These are phyloP conservation scores for Candida sanyaensis DNA, from an alignment of 1,139 yeast species.

Conservation along the genomic window DNA sequence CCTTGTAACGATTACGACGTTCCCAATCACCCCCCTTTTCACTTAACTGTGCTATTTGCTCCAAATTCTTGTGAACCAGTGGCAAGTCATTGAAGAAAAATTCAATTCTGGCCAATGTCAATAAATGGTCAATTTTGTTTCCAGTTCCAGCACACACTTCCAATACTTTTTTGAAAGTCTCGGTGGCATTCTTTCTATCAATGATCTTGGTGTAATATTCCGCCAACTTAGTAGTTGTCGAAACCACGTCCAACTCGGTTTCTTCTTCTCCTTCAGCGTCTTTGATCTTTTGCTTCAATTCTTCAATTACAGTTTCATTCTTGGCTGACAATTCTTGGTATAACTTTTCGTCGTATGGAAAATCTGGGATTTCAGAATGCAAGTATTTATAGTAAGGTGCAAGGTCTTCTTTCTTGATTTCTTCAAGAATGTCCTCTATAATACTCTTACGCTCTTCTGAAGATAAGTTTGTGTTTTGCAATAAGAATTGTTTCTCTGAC, in stretches of 20 bases:
- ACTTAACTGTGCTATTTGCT: slow-evolving; percentile 69
- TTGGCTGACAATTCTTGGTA: slow-evolving; percentile 51
- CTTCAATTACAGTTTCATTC: slow-evolving; percentile 58
- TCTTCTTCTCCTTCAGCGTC: slow-evolving; percentile 87
- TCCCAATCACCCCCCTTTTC: slow-evolving; percentile 99
- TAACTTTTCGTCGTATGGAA: slow-evolving; percentile 59
- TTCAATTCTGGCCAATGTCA: slow-evolving; percentile 83
- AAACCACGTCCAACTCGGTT: slow-evolving; percentile 81
- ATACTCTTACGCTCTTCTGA: slow-evolving; percentile 37
- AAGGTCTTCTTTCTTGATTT: slow-evolving; percentile 62
- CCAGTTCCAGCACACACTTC: slow-evolving; percentile 87
- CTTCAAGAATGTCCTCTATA: slow-evolving; percentile 47
- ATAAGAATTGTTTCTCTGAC: slow-evolving; percentile 73
- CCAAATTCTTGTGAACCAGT: slow-evolving; percentile 72
- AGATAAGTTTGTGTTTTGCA: slow-evolving; percentile 37
- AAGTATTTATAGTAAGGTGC: slow-evolving; percentile 86
- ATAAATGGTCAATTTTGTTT: slow-evolving; percentile 79
- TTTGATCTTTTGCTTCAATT: slow-evolving; percentile 62
- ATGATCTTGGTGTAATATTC: slow-evolving; percentile 87
- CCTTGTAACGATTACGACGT: slow-evolving; percentile 90
- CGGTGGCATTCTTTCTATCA: slow-evolving; percentile 73
- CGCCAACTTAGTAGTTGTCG: slow-evolving; percentile 78
- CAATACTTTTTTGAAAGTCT: slow-evolving; percentile 71
- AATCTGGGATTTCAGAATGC: slow-evolving; percentile 48
- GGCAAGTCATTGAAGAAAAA: slow-evolving; percentile 81